Evolutionary conservation across 805 yeast genomes (phyloP).

Genomic region (Ogataea naganishii): DNA sequence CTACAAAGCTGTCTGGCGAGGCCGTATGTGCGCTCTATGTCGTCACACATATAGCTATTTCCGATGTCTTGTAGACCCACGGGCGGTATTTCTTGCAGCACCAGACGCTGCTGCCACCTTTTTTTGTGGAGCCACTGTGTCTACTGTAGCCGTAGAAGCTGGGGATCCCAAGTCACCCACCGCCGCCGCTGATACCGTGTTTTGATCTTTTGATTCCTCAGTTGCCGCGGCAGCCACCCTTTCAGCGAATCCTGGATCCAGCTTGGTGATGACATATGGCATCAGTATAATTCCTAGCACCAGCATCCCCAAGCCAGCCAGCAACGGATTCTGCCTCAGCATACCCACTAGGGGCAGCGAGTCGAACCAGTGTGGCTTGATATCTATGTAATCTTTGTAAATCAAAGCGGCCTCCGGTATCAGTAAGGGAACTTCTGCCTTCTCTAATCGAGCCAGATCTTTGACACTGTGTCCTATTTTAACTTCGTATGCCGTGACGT

Average conservation of each 20-base stretch:
- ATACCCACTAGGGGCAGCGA: conserved; percentile 13
- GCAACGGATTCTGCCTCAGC: conserved; percentile 10
- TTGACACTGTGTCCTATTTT: not conserved
- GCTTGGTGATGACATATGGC: conserved; percentile 15
- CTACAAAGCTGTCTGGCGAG: too few species aligned
- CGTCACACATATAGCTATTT: too few species aligned
- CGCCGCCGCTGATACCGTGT: not conserved
- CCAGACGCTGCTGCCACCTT: too few species aligned
- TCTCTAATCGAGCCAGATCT: not conserved
- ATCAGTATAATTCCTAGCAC: conserved; percentile 8
- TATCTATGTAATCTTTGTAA: conserved; percentile 2
- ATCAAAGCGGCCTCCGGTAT: not conserved
- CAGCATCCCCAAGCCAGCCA: conserved; percentile 5
- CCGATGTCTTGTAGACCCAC: too few species aligned
- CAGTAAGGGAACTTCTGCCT: not conserved
- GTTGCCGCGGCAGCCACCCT: conserved; percentile 13
- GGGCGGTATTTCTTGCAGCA: too few species aligned
- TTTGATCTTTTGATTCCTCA: not conserved
- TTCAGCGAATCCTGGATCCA: conserved; percentile 20
- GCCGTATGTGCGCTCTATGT: too few species aligned
- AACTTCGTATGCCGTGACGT: not conserved
- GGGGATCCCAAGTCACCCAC: too few species aligned
- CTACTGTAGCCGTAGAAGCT: too few species aligned
- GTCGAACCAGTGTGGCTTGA: conserved; percentile 3
- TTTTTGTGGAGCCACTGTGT: too few species aligned